A percentile compares a stretch with the other conserved stretches of the same genome.
Evolutionary conservation across 371 early-diverging fungal genomes (phyloP).

Genomic region (Funneliformis caledonium): DNA sequence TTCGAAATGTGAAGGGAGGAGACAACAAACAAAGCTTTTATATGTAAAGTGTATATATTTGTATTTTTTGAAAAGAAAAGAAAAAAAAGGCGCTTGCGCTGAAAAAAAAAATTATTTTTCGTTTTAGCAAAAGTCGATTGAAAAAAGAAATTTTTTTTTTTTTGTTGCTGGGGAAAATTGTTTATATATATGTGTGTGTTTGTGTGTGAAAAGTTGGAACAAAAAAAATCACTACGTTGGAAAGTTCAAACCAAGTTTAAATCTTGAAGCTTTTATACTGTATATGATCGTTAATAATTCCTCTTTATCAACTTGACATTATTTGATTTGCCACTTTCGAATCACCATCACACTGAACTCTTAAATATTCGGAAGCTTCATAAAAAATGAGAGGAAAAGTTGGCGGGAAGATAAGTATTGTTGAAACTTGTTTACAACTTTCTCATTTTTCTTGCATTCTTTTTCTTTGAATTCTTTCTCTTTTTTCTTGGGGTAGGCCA

Average conservation of each 20-base stretch:
- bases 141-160: background rate
- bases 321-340: too few species aligned
- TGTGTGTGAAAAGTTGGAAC: background rate
- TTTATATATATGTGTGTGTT: background rate
- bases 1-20: too few species aligned
- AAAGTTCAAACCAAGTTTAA: background rate
- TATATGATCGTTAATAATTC: background rate
- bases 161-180: background rate
- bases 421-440: background rate
- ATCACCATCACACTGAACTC: too few species aligned
- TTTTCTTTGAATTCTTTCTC: background rate
- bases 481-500: constrained; percentile 4
- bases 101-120: too few species aligned
- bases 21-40: too few species aligned
- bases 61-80: too few species aligned
- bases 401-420: too few species aligned
- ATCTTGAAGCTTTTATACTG: constrained; percentile 8
- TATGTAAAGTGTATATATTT: too few species aligned
- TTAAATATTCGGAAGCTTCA: too few species aligned
- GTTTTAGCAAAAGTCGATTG: background rate
- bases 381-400: too few species aligned
- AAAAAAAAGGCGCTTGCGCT: too few species aligned
- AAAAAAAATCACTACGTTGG: background rate
- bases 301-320: too few species aligned
- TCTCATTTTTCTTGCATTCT: constrained; percentile 2